Conservation (phyloP, 2,329 filamentous ascomycete genomes). For the Arachnopeziza araneosa region DNA sequence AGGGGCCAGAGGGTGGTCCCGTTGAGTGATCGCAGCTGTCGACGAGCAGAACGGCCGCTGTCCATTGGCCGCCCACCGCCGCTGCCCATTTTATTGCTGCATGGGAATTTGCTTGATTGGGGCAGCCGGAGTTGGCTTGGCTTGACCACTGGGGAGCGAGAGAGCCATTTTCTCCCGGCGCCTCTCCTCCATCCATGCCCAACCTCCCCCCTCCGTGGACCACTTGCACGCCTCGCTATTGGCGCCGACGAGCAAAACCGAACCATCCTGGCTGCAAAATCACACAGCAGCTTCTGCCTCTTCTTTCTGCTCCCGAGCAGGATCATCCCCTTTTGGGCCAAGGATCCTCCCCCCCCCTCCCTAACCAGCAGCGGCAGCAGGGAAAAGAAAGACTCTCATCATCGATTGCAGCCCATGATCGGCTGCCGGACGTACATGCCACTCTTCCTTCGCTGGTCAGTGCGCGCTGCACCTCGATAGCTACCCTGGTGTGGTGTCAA, state of each 20-base stretch:
- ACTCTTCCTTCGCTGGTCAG: constrained; percentile 10
- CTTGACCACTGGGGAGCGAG: constrained; percentile 18
- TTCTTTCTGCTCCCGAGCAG: neutral
- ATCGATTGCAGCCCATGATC: constrained; percentile 1
- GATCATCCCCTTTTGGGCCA: constrained; percentile 12
- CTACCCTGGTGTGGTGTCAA: constrained; percentile 16
- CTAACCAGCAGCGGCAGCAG: no score
- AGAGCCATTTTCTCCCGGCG: constrained; percentile 28
- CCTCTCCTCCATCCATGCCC: constrained; percentile 21
- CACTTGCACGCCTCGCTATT: constrained; percentile 11
- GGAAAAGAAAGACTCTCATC: neutral
- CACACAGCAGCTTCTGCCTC: no score
- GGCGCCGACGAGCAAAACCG: constrained; percentile 14
- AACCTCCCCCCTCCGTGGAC: constrained; percentile 26
- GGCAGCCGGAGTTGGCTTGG: constrained; percentile 8
- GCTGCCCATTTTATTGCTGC: constrained; percentile 13
- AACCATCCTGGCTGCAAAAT: neutral
- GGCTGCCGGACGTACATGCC: constrained; percentile 6
- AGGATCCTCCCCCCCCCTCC: constrained; percentile 6
- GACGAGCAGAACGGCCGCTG: constrained; percentile 8
- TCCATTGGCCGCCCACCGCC: no score
- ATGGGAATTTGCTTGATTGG: constrained; percentile 14
- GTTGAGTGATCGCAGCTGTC: no score
- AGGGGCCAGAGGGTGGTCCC: neutral
- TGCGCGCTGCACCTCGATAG: constrained; percentile 22